Evolutionary conservation across 176 grass and related monocot genomes (phyloP), one percentile per base, ranked within the genome.

Genomic region (Stipa capillata): DNA sequence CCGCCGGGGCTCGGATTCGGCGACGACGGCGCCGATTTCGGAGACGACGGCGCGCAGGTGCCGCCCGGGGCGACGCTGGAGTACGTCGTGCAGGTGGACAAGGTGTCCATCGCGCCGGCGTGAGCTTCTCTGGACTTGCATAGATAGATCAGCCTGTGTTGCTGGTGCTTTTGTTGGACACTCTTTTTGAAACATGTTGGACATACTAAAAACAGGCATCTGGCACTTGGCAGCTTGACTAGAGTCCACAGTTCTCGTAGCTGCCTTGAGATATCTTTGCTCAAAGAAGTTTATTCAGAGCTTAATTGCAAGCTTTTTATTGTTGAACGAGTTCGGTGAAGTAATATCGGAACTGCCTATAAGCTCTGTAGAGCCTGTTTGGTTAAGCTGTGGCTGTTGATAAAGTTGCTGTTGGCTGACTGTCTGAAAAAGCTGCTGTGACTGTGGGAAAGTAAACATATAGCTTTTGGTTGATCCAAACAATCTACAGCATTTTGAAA

Each of bases 71-170:
- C 87, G 0, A 83, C 62, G 17, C 88, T 98, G 7, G 92, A 98
- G 67, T 98, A 85, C 82, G 20, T 98, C 71, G 96, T 98, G 76
- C 87, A 93, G 90, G 83, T 93, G 49, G 96, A 98, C 60, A 98
- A 91, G 88, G 96, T 98, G 35, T 94, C 96, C 70, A 89, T 94
- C 69, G 96, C 96, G 36, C 96, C 92, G 74, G 76, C 92, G 35
- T 98, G 80, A 92, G 57, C 9, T 13, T 3, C 8, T 13, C 20
- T 7, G 31, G 5, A 20, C 52, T 23, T 8, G 10, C 41, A 47
- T 54, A 24, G 34, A 44, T 56, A 43, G 27, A 36, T 36, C 27
- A 5, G 18, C 33, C 65, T 66, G 10, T 36, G 73, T 4, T 45
- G 7, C 74, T 40, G 21, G 31, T 11, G 40, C 5, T 15, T 35